Base-by-base conservation (phyloP, 73 alveolate species). In the Tetrahymena borealis region DNA sequence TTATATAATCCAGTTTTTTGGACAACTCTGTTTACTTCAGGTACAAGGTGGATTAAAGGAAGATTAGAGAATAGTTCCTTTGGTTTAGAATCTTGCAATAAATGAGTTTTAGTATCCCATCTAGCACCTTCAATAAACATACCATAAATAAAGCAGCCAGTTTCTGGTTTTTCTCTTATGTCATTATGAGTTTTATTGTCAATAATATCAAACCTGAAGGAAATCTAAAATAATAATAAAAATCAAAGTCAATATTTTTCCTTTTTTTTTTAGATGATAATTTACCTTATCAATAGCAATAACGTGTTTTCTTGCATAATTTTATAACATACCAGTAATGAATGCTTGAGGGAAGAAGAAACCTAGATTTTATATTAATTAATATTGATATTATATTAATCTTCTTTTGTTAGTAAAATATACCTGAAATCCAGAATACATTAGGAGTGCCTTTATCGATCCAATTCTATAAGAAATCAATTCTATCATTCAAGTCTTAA, bases 261-360 rank as follows among this genome's bases (percentile, higher is more conserved):
- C 5, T 24, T 24, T n/a, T 4, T 91, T 90, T 90, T 91, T 95
- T 97, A 91, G 95, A 94, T 15, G 96, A 95, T 38, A 97, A 28
- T 97, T 95, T 79, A 98, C 97, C 94, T 97, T 97, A 97, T 99
- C 99, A 94, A 98, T 99, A 91, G 99, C 99, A 93, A 99, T 98
- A 40, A 97, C 97, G 95, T 99, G 99, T 96, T 98, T 97, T 96
- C 99, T 98, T 15, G 99, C 99, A 95, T 98, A 99, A 96, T 99
- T 99, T 98, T 99, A 99, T 85, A 99, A 96, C 93, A 99, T 98
- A 33, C 99, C 99, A 43, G 99, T 99, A 78, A 99, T 96, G 95
- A 99, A 99, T 40, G 99, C 99, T 95, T 99, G 97, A 32, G 99
- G 99, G 99, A 98, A 97, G 98, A 97, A 97, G 94, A 97, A 97